phyloP scores from a whole-genome alignment of 2,329 filamentous ascomycete genomes.

The Aspergillus aculeatus region DNA sequence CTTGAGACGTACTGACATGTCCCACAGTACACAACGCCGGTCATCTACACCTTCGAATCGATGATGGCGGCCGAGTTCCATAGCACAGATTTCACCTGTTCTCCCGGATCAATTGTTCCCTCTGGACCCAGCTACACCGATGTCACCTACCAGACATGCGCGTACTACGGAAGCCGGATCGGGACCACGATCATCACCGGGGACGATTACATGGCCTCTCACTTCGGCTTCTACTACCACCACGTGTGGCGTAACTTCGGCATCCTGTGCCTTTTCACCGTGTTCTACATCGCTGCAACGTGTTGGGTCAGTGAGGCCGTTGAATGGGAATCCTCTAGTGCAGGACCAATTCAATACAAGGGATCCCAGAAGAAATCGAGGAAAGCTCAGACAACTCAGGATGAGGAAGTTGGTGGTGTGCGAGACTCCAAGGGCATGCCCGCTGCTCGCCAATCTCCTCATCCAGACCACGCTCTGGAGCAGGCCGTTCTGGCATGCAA shows the following conservation, averaged over 20 bases:
- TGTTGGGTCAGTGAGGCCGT: conserved; percentile 65
- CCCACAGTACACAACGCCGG: conserved; percentile 45
- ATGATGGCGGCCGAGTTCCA: conserved; percentile 64
- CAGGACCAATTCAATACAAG: conserved; percentile 66
- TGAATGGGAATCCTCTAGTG: conserved; percentile 57
- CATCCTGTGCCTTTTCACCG: conserved; percentile 68
- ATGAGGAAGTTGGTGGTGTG: conserved; percentile 32
- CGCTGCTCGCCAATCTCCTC: conserved; percentile 8
- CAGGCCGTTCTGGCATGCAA: conserved; percentile 51
- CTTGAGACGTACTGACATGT: conserved; percentile 17
- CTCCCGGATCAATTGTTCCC: conserved; percentile 55
- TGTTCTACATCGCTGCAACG: conserved; percentile 68
- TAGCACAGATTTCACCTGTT: conserved; percentile 55
- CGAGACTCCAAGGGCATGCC: conserved; percentile 17
- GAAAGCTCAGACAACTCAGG: conserved; percentile 12
- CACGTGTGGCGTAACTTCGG: conserved; percentile 70
- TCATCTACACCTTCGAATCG: conserved; percentile 61
- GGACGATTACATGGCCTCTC: conserved; percentile 51
- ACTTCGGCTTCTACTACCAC: conserved; percentile 51
- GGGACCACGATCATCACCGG: conserved; percentile 53
- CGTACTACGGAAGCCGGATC: conserved; percentile 53
- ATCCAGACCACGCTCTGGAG: conserved; percentile 23
- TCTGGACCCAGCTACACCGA: conserved; percentile 52
- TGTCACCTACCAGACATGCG: conserved; percentile 57
- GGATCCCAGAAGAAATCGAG: conserved; percentile 47